These are phyloP conservation scores for Xylaria sp. DNA, from an alignment of 2,329 filamentous ascomycete species.

Conservation along the genomic window DNA sequence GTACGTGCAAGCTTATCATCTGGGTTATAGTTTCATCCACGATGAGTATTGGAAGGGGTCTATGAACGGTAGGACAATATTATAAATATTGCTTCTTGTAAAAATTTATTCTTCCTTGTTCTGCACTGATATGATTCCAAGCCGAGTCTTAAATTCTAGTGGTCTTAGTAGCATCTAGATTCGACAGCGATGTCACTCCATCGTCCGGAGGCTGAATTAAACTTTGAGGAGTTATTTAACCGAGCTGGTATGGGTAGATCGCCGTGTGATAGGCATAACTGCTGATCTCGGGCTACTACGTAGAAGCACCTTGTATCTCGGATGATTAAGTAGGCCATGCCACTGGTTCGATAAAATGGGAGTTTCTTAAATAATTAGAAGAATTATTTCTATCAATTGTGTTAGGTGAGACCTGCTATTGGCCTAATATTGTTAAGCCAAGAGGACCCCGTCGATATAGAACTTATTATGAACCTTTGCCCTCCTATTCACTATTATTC, in stretches of 20 bases:
- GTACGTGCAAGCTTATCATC: neutral
- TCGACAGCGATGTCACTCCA: neutral
- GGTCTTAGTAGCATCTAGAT: neutral
- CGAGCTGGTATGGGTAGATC: constrained; percentile 3
- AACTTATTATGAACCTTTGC: neutral
- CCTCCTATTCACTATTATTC: neutral
- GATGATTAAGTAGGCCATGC: neutral
- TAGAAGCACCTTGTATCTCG: constrained; percentile 2
- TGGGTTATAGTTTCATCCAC: neutral
- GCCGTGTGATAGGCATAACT: neutral
- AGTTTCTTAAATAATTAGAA: neutral
- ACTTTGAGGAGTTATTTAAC: constrained; percentile 25
- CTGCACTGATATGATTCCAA: neutral
- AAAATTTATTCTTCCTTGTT: neutral
- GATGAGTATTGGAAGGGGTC: neutral
- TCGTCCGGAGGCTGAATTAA: constrained; percentile 24
- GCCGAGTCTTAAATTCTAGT: neutral
- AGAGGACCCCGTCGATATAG: neutral
- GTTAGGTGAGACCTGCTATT: neutral
- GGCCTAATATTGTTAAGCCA: no score
- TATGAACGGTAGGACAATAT: neutral
- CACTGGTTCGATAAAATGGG: neutral
- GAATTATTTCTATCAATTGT: neutral
- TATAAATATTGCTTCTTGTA: neutral
- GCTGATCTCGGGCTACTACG: neutral